Percentiles rank a stretch among this genome's conserved stretches.
Evolutionary conservation across 208 protist genomes (phyloP).

Genomic region (Leishmania mexicana): DNA sequence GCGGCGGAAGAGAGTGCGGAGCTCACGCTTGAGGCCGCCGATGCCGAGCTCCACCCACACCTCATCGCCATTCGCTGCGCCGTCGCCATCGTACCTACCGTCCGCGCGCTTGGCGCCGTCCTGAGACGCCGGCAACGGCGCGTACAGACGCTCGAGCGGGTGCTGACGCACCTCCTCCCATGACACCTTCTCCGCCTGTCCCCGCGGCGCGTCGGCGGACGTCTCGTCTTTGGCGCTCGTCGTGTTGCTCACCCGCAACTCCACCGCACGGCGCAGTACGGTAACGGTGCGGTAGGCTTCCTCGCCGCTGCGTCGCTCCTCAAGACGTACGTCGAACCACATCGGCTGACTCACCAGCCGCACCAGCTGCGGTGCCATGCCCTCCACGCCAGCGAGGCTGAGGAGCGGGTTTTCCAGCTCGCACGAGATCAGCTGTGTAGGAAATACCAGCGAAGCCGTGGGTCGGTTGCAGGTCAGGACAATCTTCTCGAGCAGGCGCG

Average conservation of each 20-base stretch:
- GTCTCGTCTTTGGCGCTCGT: not conserved
- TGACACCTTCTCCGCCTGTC: conserved; percentile 8
- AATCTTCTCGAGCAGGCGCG: conserved; percentile 5
- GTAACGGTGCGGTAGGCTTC: conserved; percentile 19
- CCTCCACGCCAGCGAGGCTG: conserved; percentile 10
- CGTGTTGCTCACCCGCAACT: conserved; percentile 41
- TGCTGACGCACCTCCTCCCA: conserved; percentile 30
- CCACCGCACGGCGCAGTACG: conserved; percentile 48
- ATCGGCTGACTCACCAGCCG: conserved; percentile 8
- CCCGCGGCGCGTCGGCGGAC: conserved; percentile 5
- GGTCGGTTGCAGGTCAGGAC: conserved; percentile 38
- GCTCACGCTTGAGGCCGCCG: conserved; percentile 95
- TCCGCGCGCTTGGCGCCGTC: not conserved
- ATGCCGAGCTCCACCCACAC: conserved; percentile 90
- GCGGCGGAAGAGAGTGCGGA: conserved; percentile 97
- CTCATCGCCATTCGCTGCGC: conserved; percentile 22
- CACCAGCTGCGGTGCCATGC: conserved; percentile 14
- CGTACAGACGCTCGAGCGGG: conserved; percentile 62
- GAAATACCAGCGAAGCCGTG: conserved; percentile 51
- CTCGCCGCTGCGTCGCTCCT: conserved; percentile 17
- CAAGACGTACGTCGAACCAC: conserved; percentile 32
- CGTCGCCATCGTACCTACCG: conserved; percentile 5
- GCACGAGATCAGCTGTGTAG: conserved; percentile 66
- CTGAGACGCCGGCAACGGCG: not conserved
- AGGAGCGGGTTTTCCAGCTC: conserved; percentile 49